These are phyloP conservation scores for Calonectria hawksworthii DNA, from an alignment of 2,329 filamentous ascomycete genomes.

Conservation along the genomic window DNA sequence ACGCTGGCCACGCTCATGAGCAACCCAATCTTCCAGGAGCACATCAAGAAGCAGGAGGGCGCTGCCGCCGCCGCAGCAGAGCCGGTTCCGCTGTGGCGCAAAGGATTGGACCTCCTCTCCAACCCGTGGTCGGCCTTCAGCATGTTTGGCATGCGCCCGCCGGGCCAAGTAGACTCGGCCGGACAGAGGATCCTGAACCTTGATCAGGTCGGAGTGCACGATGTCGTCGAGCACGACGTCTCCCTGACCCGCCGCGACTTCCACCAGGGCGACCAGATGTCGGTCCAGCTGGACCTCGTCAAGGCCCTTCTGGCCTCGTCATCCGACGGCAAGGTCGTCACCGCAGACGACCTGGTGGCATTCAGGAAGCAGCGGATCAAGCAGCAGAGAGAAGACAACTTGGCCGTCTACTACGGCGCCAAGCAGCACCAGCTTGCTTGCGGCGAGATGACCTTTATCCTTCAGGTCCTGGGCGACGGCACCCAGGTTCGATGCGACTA, in stretches of 20 bases:
- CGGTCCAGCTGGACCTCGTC: constrained; percentile 36
- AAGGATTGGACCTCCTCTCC: constrained; percentile 9
- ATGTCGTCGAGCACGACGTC: constrained; percentile 41
- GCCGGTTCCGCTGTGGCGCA: constrained; percentile 24
- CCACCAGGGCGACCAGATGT: constrained; percentile 38
- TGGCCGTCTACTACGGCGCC: constrained; percentile 29
- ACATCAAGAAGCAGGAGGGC: constrained; percentile 18
- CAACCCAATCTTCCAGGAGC: constrained; percentile 42
- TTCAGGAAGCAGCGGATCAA: constrained; percentile 37
- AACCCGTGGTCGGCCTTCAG: constrained; percentile 38
- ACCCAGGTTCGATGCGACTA: constrained; percentile 27
- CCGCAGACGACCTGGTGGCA: constrained; percentile 35
- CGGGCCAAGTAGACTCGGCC: constrained; percentile 35
- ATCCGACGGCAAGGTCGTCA: constrained; percentile 38
- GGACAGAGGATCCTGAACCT: constrained; percentile 38
- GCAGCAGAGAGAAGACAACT: constrained; percentile 35
- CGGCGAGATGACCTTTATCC: constrained; percentile 39
- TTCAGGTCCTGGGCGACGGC: constrained; percentile 39
- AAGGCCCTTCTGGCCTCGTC: constrained; percentile 35
- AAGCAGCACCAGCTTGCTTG: constrained; percentile 37
- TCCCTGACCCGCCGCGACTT: constrained; percentile 41
- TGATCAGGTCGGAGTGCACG: constrained; percentile 37
- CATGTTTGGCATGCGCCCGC: constrained; percentile 39
- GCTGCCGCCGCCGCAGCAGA: constrained; percentile 13
- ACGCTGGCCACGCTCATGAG: constrained; percentile 32